Evolutionary conservation across 2,329 filamentous ascomycete genomes (phyloP), one percentile per base, ranked within the genome.

Genomic region (Exophiala alcalophila): DNA sequence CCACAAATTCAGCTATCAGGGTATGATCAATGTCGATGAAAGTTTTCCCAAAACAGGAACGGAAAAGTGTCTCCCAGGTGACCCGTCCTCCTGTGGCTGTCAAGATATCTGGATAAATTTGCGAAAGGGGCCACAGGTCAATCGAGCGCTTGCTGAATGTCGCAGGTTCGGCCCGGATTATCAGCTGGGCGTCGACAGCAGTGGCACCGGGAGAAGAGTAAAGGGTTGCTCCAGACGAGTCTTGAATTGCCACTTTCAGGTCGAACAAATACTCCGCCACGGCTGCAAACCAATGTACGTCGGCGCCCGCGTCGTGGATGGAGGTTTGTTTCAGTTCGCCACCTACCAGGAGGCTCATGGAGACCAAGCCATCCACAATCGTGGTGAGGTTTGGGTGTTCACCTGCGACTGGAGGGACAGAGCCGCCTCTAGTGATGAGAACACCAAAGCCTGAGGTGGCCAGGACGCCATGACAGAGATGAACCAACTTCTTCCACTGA

Each of bases 231-330:
- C 33, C 40, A 4, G 9, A 9, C 3, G 14, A n/a, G 16, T 44
- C 25, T 7, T 37, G 18, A 28, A 44, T 15, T 12, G 21, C 31
- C 3, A 37, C 31, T 16, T n/a, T 38, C 11, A 44, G 40, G 20
- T 36, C 33, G 14, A 44, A 44, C 10, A 44, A 18, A 23, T 35
- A 44, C 15, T 44, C 40, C 14, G 40, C 40, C 9, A 44, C 32
- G n/a, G 40, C 33, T 10, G 40, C 40, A 31, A 44, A 44, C 32
- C 32, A 44, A 20, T 20, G 38, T 12, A 19, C 40, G 25, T 44
- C 40, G 11, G 32, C 14, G 10, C 40, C 40, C 10, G 26, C 33
- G 18, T 19, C n/a, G 8, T n/a, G 12, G 5, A 44, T n/a, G 11
- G 33, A 37, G n/a, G 38, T 16, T 8, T 30, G 37, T 15, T 31